A percentile compares a stretch with the other conserved stretches of the same genome.
Evolutionary conservation across 1,284 basidiomycete species (phyloP).

Genomic region (Malassezia caprae): DNA sequence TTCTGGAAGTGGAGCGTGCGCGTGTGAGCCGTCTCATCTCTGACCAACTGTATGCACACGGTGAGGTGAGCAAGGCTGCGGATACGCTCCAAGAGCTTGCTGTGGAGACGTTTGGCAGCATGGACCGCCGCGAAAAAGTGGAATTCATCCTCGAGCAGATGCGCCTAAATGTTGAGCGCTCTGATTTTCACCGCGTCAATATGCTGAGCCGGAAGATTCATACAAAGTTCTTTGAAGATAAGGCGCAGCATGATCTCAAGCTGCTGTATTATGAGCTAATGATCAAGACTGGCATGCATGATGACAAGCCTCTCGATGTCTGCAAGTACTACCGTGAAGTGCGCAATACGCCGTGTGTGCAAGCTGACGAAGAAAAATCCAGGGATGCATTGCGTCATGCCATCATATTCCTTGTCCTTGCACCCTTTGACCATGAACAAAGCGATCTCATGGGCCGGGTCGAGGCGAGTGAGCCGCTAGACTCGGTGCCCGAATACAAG

Average conservation of each 20-base stretch:
- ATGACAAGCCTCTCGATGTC: conserved; percentile 77
- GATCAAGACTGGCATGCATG: conserved; percentile 81
- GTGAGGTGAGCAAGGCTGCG: conserved; percentile 38
- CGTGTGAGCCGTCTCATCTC: conserved; percentile 55
- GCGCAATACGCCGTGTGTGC: conserved; percentile 86
- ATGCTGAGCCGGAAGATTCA: conserved; percentile 91
- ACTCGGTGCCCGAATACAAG: conserved; percentile 75
- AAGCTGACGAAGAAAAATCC: conserved; percentile 53
- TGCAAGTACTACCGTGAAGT: conserved; percentile 92
- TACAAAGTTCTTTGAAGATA: conserved; percentile 78
- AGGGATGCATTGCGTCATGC: conserved; percentile 57
- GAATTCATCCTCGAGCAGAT: conserved; percentile 98
- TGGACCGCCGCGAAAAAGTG: conserved; percentile 95
- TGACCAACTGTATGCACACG: conserved; percentile 31
- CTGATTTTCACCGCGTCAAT: conserved; percentile 77
- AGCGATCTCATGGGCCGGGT: conserved; percentile 88
- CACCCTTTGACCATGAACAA: conserved; percentile 92
- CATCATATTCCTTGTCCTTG: conserved; percentile 84
- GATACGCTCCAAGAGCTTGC: conserved; percentile 72
- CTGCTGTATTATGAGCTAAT: conserved; percentile 90
- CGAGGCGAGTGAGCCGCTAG: conserved; percentile 58
- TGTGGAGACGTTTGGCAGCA: conserved; percentile 96
- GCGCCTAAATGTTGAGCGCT: conserved; percentile 69
- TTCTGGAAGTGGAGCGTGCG: conserved; percentile 90
- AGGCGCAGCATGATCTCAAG: conserved; percentile 85